Evolutionary conservation across 768 basidiomycete genomes (phyloP).

Genomic region (Paxillus involutus): DNA sequence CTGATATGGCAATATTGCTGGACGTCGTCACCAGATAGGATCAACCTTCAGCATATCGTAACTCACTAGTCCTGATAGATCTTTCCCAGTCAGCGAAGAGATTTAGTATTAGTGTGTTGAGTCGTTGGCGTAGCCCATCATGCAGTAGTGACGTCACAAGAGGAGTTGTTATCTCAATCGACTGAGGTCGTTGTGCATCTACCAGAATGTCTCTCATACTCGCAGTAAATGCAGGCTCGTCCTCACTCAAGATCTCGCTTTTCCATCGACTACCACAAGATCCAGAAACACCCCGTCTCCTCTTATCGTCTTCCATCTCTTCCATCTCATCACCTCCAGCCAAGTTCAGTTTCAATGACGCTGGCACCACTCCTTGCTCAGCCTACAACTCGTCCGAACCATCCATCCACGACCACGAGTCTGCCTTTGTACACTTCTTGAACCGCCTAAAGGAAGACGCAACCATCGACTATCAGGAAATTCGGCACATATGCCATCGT

Average conservation of each 20-base stretch:
- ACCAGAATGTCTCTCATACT: slow-evolving; percentile 48
- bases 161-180: too few species aligned
- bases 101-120: too few species aligned
- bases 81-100: too few species aligned
- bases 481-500: slow-evolving; percentile 66
- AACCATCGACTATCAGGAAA: slow-evolving; percentile 40
- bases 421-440: slow-evolving; percentile 65
- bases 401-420: slow-evolving; percentile 53
- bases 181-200: too few species aligned
- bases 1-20: too few species aligned
- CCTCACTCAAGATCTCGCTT: slow-evolving; percentile 82
- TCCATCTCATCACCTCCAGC: slow-evolving; percentile 57
- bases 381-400: slow-evolving; percentile 16
- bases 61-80: too few species aligned
- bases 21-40: too few species aligned
- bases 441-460: slow-evolving; percentile 41
- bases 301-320: slow-evolving; percentile 54
- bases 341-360: slow-evolving; percentile 44
- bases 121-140: too few species aligned
- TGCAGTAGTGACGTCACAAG: too few species aligned
- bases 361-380: neutral
- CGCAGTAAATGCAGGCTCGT: slow-evolving; percentile 79
- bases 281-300: slow-evolving; percentile 39
- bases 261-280: slow-evolving; percentile 38
- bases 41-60: too few species aligned